Evolutionary conservation across 345 rosid species (phyloP), one percentile per base, ranked within the genome.

Genomic region (Brassica rapa): DNA sequence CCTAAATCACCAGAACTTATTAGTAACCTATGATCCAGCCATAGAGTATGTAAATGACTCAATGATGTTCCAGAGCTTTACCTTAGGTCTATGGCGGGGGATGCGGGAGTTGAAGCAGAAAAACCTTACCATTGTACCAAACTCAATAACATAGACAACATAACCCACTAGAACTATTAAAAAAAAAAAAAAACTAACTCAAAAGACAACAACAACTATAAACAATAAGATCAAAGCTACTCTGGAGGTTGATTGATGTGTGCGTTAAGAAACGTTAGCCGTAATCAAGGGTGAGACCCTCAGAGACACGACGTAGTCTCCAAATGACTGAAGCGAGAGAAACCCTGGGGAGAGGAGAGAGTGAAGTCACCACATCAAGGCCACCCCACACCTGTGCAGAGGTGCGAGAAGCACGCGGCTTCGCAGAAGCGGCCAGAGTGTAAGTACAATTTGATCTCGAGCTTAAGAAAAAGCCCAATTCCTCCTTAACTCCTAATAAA

Each of bases 381-480:
- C 88, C 90, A 87, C 88, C 93, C 95, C 92, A 89, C 98, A 91
- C 95, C 93, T 89, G 76, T 88, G 79, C 84, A 41, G 86, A 93
- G 99, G 98, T 91, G 99, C 88, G 93, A 96, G 96, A 88, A 87
- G 80, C 78, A 80, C 85, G 81, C 46, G 80, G 62, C 73, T 85
- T 84, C 75, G 87, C 82, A 82, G 91, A 79, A 86, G 96, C 92
- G 89, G 99, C 99, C 98, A 96, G 99, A 91, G 91, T 37, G 93
- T 93, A 88, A 93, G 82, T 79, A 75, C 70, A 80, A 87, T 74
- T 39, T 62, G 77, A 74, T 77, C 59, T 65, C 76, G 82, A 81
- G 55, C 87, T 86, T 81, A 89, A 71, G 77, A 41, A 75, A 83
- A 83, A 88, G 75, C 85, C 80, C 73, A 86, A 62, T 70, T 39